Evolutionary conservation across 495 filamentous ascomycete species (phyloP), one percentile per base, ranked within the genome.

Genomic region (Aspergillus ostianus): DNA sequence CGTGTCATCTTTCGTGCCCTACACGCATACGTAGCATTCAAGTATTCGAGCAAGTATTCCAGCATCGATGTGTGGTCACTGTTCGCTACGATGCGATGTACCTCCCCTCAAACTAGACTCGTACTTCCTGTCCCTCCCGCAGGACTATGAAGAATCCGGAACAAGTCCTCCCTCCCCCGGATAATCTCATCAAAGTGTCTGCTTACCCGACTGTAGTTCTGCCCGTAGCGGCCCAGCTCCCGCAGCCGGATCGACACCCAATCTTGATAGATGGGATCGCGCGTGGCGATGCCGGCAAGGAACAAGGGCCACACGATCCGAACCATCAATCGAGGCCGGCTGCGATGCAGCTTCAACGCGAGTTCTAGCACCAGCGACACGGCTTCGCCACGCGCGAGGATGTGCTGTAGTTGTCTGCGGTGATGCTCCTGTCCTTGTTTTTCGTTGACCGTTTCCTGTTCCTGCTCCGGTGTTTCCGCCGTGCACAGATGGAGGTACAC

Each of bases 231-330:
- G 29, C 73, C 66, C n/a, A 73, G 60, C 41, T 70, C 69, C 5
- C 63, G 62, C 51, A 75, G 48, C 21, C 67, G 67, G 29, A 72
- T 72, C 18, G 69, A 68, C 26, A 73, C 71, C 73, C 73, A 75
- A 59, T 73, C 73, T 52, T 68, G 69, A 56, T 69, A 69, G 9
- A 68, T 70, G 8, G 47, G 61, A 51, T 73, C 72, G 0, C 61
- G 55, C 12, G 70, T 75, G 10, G 70, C 73, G 49, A 72, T 69
- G 0, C 69, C 71, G 4, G 71, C 71, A 4, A 72, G 58, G 41
- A 70, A 71, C 15, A 72, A 56, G 9, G 67, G 67, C 73, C 69
- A 72, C 20, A 60, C 57, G 29, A 75, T 75, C 47, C 70, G 62
- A 10, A 67, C 57, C 53, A 72, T 59, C 49, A 70, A 50, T 26